Evolutionary conservation across 1,139 yeast genomes (phyloP), one percentile per base, ranked within the genome.

Genomic region (Hansenula sp.): DNA sequence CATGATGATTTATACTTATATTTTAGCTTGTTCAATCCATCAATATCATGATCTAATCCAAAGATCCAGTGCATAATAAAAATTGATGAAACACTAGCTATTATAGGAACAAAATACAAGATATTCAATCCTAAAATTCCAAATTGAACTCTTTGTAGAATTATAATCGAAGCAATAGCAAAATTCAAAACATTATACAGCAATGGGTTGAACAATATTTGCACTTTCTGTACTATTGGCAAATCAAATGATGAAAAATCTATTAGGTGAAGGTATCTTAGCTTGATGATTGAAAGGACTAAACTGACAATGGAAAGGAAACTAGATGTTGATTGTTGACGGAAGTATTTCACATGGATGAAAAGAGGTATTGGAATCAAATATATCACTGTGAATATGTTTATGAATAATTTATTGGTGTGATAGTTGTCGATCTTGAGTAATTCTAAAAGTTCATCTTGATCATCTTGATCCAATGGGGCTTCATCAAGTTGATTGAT

Each of bases 391-490:
- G 51, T 40, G 38, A 52, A 44, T 1, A 36, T 21, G 27, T 49
- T 52, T 43, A 52, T 48, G 40, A 44, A 47, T 17, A 31, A 11
- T 12, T 46, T 53, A 19, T 42, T 42, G 5, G 47, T 36, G 13
- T 41, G 36, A 15, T 35, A 16, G 41, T 45, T 47, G 15, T 48
- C 44, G 7, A 45, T 32, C 7, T 39, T 47, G 11, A 50, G 24
- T 10, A 47, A 36, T 7, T 46, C 47, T 10, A 53, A 44, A n/a
- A 52, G 36, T 24, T 53, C 55, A n/a, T 42, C 50, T 35, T 53
- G 57, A 6, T 52, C 56, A 12, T 41, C 52, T 11, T 39, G 41
- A 19, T 48, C 55, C 12, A 50, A 39, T 16, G 53, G 52, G 1
- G 17, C 46, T 3, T 32, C 44, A 25, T 47, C 46, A 12, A 48